Evolutionary conservation across 2,329 filamentous ascomycete species (phyloP).

Genomic region (Trichothecium roseum): DNA sequence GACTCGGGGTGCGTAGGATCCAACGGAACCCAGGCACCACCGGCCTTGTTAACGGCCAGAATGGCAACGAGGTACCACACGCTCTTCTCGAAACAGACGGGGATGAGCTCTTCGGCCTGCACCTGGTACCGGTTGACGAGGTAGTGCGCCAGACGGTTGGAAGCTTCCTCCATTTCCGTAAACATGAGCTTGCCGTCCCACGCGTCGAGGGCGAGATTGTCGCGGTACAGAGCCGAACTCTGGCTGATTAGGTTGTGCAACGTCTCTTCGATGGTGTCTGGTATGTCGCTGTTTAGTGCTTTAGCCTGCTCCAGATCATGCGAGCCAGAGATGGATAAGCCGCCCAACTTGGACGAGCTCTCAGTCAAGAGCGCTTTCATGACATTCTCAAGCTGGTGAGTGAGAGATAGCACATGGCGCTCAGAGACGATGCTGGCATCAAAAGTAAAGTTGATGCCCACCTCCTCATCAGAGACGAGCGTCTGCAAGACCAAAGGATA

Average conservation of each 20-base stretch:
- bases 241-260: conserved; percentile 2
- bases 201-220: conserved; percentile 1
- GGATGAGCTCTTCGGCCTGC: neutral
- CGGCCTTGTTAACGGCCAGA: conserved; percentile 4
- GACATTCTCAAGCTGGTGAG: conserved; percentile 2
- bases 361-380: neutral
- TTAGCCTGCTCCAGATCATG: neutral
- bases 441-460: conserved; percentile 3
- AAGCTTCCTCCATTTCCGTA: conserved; percentile 1
- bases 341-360: neutral
- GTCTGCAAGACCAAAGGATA: conserved; percentile 2
- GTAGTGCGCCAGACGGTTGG: neutral
- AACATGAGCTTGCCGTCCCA: conserved; percentile 5
- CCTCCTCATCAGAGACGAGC: neutral
- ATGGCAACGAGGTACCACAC: conserved; percentile 3
- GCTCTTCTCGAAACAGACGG: conserved; percentile 4
- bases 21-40: conserved; percentile 2
- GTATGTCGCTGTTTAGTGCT: neutral
- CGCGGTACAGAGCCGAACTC: neutral
- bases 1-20: conserved; percentile 3
- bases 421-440: conserved; percentile 1
- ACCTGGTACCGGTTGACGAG: neutral
- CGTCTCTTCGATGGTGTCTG: neutral
- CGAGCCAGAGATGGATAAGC: neutral
- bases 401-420: neutral